These are phyloP conservation scores for Sextonia rubra DNA, from an alignment of 164 flowering plant genomes.

Conservation along the genomic window DNA sequence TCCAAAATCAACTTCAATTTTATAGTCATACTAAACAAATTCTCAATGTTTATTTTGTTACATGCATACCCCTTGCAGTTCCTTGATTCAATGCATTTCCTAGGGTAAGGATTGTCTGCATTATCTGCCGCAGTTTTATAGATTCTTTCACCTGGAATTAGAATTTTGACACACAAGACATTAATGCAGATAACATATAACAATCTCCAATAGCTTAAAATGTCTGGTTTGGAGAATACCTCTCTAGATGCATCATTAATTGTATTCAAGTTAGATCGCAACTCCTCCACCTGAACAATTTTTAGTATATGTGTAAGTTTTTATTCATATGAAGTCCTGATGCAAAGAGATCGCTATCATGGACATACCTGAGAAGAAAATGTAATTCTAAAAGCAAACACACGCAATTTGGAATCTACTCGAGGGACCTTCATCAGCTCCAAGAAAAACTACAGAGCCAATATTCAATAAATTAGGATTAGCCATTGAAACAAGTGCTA, in stretches of 20 bases:
- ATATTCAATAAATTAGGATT: constrained; percentile 9
- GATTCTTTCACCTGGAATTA: constrained; percentile 83
- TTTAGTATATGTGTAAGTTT: not conserved
- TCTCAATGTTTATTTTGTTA: not conserved
- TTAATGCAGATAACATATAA: not conserved
- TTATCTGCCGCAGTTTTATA: constrained; percentile 76
- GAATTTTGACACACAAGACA: constrained; percentile 4
- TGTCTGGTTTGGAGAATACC: constrained; percentile 35
- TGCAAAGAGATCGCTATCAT: not conserved
- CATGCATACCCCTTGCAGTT: constrained; percentile 76
- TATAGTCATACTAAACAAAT: not conserved
- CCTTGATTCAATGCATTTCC: constrained; percentile 99
- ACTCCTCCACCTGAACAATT: constrained; percentile 66
- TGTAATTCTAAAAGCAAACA: constrained; percentile 86
- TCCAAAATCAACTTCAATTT: not conserved
- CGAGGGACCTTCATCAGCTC: constrained; percentile 99
- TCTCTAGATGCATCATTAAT: constrained; percentile 76
- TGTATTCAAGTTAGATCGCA: constrained; percentile 54
- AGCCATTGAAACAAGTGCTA: constrained; percentile 3
- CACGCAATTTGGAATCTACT: constrained; percentile 89
- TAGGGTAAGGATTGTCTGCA: constrained; percentile 94
- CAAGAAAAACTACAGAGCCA: constrained; percentile 71
- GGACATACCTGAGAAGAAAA: constrained; percentile 74
- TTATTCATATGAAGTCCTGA: too few species aligned
- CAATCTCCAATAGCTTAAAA: not conserved